These are phyloP conservation scores for Cerioporus squamosus DNA, from an alignment of 1,284 basidiomycete species.

Conservation along the genomic window DNA sequence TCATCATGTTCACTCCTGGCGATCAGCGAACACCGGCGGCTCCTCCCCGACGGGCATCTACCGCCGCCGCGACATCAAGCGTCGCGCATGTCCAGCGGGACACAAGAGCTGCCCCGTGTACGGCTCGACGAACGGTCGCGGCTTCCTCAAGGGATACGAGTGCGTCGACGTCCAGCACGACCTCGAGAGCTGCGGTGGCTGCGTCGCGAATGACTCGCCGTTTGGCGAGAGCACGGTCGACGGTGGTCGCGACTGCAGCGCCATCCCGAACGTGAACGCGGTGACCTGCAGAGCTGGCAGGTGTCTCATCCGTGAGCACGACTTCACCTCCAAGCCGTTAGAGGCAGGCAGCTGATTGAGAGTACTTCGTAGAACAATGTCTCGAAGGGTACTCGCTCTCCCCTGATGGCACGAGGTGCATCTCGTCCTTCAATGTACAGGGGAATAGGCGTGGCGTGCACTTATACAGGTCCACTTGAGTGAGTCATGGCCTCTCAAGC, in stretches of 20 bases:
- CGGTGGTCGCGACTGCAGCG: constrained; percentile 30
- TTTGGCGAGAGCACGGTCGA: constrained; percentile 20
- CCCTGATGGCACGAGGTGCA: constrained; percentile 17
- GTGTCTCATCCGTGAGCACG: constrained; percentile 28
- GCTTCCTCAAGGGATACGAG: constrained; percentile 22
- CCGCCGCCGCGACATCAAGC: constrained; percentile 4
- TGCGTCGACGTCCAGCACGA: constrained; percentile 29
- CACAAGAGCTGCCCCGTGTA: constrained; percentile 25
- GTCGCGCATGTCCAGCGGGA: constrained; percentile 14
- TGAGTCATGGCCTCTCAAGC: too few relatives aligned
- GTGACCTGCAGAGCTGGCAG: constrained; percentile 23
- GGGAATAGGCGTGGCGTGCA: background rate
- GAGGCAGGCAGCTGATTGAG: background rate
- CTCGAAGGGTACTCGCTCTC: constrained; percentile 15
- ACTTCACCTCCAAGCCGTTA: background rate
- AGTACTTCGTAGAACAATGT: constrained; percentile 15
- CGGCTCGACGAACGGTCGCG: constrained; percentile 12
- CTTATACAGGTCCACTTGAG: background rate
- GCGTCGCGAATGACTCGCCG: constrained; percentile 26
- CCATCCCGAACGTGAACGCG: constrained; percentile 29
- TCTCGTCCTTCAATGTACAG: constrained; percentile 1
- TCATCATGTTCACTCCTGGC: too few relatives aligned
- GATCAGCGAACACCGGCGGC: background rate
- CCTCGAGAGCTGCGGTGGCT: constrained; percentile 33
- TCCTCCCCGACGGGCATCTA: constrained; percentile 8